Evolutionary conservation across 768 basidiomycete species (phyloP).

Genomic region (Russula earlei): DNA sequence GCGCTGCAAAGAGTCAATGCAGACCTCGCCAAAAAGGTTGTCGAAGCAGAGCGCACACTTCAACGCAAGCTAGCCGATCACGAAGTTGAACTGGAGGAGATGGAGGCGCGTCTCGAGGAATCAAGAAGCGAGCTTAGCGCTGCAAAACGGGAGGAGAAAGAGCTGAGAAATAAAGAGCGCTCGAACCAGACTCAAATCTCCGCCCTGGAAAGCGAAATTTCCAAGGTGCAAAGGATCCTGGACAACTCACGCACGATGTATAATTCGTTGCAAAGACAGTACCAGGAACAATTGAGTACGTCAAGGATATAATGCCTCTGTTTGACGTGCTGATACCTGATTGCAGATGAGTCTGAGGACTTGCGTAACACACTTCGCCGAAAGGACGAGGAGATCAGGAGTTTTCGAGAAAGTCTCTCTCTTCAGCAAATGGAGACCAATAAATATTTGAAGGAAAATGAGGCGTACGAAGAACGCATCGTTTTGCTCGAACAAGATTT

Average conservation of each 20-base stretch:
- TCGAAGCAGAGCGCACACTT: slow-evolving; percentile 63
- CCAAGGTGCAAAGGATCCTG: slow-evolving; percentile 61
- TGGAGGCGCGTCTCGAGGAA: slow-evolving; percentile 72
- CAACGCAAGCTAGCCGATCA: slow-evolving; percentile 63
- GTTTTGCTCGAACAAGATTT: slow-evolving; percentile 65
- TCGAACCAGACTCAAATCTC: slow-evolving; percentile 56
- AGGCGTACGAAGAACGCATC: slow-evolving; percentile 64
- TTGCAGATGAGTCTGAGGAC: slow-evolving; percentile 63
- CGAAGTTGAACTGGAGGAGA: slow-evolving; percentile 75
- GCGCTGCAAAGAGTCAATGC: slow-evolving; percentile 62
- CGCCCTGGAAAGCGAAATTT: slow-evolving; percentile 68
- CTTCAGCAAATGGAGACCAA: slow-evolving; percentile 55
- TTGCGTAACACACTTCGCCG: slow-evolving; percentile 65
- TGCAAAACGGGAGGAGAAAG: slow-evolving; percentile 88
- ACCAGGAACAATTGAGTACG: slow-evolving; percentile 79
- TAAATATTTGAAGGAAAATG: slow-evolving; percentile 61
- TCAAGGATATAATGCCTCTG: slow-evolving; percentile 18
- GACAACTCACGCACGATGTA: slow-evolving; percentile 68
- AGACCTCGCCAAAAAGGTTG: slow-evolving; percentile 65
- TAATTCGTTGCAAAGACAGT: slow-evolving; percentile 73
- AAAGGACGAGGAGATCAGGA: slow-evolving; percentile 65
- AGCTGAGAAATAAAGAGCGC: slow-evolving; percentile 78
- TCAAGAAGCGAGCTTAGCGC: slow-evolving; percentile 63
- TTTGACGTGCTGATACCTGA: background rate
- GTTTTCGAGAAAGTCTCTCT: slow-evolving; percentile 47